Evolutionary conservation across 345 rosid genomes (phyloP), one percentile per base, ranked within the genome.

Genomic region (Fremontodendron californicum): DNA sequence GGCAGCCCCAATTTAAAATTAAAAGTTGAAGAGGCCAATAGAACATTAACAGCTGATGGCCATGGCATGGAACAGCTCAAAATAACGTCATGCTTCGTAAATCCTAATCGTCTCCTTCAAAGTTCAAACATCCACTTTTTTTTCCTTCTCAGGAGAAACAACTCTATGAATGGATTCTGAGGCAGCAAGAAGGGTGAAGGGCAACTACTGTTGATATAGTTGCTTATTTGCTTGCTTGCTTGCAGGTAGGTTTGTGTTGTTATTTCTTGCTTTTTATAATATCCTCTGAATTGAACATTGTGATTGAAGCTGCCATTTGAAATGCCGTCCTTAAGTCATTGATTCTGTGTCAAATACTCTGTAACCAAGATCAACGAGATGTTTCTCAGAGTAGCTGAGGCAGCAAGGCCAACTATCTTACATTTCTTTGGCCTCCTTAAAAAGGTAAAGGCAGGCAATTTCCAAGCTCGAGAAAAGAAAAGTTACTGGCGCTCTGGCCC

Each of bases 161-260:
- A 73, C 85, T 91, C 43, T 86, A 87, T 78, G 92, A 91, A 43
- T 91, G 96, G 96, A 87, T 91, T 73, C 75, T 88, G 84, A 87
- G 91, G 77, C 87, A 90, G 76, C 86, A 89, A 81, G 91, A 86
- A 79, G 96, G 94, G 76, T 81, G 85, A 43, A 87, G 90, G 82
- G 84, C 83, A 71, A 58, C 92, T 21, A 90, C 90, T 4, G 75
- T 77, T 42, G 96, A 90, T 68, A 81, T 91, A 60, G 77, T 87
- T 69, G 62, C 89, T 35, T 87, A 92, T 76, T 79, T 90, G 77
- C 94, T n/a, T n/a, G n/a, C n/a, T n/a, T n/a, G n/a, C n/a, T n/a
- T n/a, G n/a, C n/a, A n/a, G n/a, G n/a, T n/a, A 90, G 96, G 92
- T 90, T 76, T 78, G 16, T 46, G 18, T 33, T 12, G 2, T 64